Evolutionary conservation across 1,139 yeast species (phyloP).

Genomic region (Diutina pseudorugosa): DNA sequence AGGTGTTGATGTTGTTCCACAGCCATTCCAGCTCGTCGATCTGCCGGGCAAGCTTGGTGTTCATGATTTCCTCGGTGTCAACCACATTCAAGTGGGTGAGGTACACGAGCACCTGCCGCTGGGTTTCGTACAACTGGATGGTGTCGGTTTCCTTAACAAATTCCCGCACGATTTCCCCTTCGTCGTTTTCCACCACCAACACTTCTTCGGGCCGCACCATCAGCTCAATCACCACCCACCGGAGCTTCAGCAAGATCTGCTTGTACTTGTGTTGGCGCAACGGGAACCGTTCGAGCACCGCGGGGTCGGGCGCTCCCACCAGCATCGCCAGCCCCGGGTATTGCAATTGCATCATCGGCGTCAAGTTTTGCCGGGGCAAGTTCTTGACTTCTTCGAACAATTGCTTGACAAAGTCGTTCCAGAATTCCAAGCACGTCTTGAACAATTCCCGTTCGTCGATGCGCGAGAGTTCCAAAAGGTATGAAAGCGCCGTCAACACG

Average conservation of each 20-base stretch:
- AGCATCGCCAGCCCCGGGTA: conserved; percentile 29
- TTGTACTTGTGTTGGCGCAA: conserved; percentile 78
- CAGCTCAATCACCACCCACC: conserved; percentile 86
- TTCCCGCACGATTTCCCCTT: conserved; percentile 97
- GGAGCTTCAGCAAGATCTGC: conserved; percentile 62
- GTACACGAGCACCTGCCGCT: conserved; percentile 92
- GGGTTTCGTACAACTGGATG: conserved; percentile 84
- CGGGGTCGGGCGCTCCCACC: conserved; percentile 85
- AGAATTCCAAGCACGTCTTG: conserved; percentile 89
- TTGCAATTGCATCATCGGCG: conserved; percentile 65
- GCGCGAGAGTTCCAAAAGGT: conserved; percentile 73
- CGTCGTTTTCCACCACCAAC: conserved; percentile 91
- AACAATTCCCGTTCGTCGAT: conserved; percentile 94
- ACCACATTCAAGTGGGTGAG: conserved; percentile 90
- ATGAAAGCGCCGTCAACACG: conserved; percentile 61
- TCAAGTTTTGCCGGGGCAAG: conserved; percentile 57
- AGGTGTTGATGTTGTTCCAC: conserved; percentile 92
- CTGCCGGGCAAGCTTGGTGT: conserved; percentile 79
- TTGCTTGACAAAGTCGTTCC: conserved; percentile 75
- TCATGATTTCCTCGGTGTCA: conserved; percentile 91
- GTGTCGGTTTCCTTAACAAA: conserved; percentile 96
- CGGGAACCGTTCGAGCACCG: conserved; percentile 59
- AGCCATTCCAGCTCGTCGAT: conserved; percentile 98
- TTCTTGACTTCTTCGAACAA: conserved; percentile 79
- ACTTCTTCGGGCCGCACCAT: conserved; percentile 99